These are phyloP conservation scores for Dactylellina drechsleri DNA, from an alignment of 2,329 filamentous ascomycete species.

Conservation along the genomic window DNA sequence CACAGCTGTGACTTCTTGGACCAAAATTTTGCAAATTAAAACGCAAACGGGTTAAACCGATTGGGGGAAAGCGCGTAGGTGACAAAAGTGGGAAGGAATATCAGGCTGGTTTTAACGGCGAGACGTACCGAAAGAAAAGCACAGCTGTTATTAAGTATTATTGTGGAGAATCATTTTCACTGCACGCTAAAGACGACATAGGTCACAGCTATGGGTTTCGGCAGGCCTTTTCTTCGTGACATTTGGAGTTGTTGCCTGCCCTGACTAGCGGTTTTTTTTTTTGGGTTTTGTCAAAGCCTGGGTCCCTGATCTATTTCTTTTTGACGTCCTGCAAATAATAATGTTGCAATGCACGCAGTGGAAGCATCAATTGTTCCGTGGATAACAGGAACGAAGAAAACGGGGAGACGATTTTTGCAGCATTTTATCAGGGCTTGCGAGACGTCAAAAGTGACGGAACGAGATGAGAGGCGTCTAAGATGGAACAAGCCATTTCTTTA, in stretches of 20 bases:
- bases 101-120: slow-evolving; percentile 38
- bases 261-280: slow-evolving; percentile 2
- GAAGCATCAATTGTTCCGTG: slow-evolving; percentile 1
- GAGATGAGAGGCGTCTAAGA: background rate
- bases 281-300: background rate
- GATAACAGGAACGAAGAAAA: slow-evolving; percentile 14
- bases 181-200: too few species aligned
- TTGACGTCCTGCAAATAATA: slow-evolving; percentile 12
- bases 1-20: too few species aligned
- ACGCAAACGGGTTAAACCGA: slow-evolving; percentile 30
- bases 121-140: slow-evolving; percentile 51
- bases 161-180: too few species aligned
- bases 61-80: slow-evolving; percentile 29
- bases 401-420: background rate
- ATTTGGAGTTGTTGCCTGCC: slow-evolving; percentile 28
- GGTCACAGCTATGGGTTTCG: background rate
- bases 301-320: slow-evolving; percentile 3
- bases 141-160: background rate
- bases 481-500: background rate
- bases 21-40: background rate
- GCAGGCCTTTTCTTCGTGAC: slow-evolving; percentile 13
- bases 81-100: too few species aligned
- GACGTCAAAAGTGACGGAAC: background rate
- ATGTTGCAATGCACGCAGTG: slow-evolving; percentile 3
- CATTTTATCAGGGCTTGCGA: background rate